Evolutionary conservation across 2,329 filamentous ascomycete genomes (phyloP).

Genomic region (Penicillium rolfsii): DNA sequence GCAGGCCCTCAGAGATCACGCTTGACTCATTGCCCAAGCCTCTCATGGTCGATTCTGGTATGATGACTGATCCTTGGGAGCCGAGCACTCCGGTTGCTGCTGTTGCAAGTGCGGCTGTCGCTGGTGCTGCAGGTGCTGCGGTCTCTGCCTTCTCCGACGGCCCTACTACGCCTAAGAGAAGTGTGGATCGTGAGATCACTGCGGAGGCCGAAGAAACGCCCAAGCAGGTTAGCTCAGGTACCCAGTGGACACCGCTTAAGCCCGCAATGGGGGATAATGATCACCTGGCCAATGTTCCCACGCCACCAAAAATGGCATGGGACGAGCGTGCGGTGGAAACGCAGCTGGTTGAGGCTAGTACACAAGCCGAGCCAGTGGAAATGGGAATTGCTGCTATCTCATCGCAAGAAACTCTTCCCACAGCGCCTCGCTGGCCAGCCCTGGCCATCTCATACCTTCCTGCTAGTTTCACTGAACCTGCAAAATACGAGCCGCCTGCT

Average conservation of each 20-base stretch:
- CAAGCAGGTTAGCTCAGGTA: slow-evolving; percentile 44
- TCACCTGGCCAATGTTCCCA: slow-evolving; percentile 37
- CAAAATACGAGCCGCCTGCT: slow-evolving; percentile 28
- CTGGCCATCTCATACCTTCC: slow-evolving; percentile 39
- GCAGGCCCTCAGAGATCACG: slow-evolving; percentile 37
- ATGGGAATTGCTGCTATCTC: slow-evolving; percentile 39
- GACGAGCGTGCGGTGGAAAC: slow-evolving; percentile 35
- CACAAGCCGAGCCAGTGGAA: slow-evolving; percentile 28
- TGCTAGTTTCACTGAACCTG: slow-evolving; percentile 36
- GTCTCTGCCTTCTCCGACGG: slow-evolving; percentile 28
- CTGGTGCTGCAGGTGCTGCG: slow-evolving; percentile 17
- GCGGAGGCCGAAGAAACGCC: slow-evolving; percentile 26
- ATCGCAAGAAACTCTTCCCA: slow-evolving; percentile 41
- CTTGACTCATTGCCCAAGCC: slow-evolving; percentile 32
- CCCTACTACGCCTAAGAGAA: slow-evolving; percentile 29
- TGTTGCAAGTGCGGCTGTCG: slow-evolving; percentile 8
- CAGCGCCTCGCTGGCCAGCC: slow-evolving; percentile 48
- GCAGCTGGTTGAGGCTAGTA: slow-evolving; percentile 21
- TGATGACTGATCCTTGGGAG: slow-evolving; percentile 65
- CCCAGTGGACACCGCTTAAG: slow-evolving; percentile 49
- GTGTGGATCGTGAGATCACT: slow-evolving; percentile 23
- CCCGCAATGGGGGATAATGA: slow-evolving; percentile 30
- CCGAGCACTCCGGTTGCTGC: slow-evolving; percentile 33
- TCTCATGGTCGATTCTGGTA: slow-evolving; percentile 62
- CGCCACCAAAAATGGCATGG: slow-evolving; percentile 48